Evolutionary conservation across 176 grass and related monocot genomes (phyloP), one percentile per base, ranked within the genome.

Genomic region (Typha latifolia): DNA sequence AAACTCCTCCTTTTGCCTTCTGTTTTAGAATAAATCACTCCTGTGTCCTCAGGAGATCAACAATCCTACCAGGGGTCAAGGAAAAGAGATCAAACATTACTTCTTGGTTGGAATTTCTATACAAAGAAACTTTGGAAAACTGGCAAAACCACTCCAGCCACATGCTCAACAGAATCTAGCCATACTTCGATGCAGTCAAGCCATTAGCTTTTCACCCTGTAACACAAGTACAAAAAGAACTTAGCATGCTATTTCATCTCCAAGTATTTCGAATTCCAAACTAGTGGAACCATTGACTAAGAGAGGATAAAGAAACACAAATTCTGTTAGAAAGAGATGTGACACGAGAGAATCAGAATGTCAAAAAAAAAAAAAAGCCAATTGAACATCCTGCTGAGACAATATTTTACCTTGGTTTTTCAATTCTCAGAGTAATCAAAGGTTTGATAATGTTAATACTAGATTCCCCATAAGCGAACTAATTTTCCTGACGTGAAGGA

Each of bases 141-240:
- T 4, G 31, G 50, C 51, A 57, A 19, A 53, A 3, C 50, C 26
- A 69, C 48, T 50, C 15, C 19, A 68, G 12, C 3, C 22, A 69
- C 1, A 29, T 31, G 53, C 5, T 59, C 3, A 59, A 59, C 0
- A 9, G n/a, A 29, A 6, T 52, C 49, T 48, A 48, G 63, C 61
- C n/a, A 64, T n/a, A 19, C 2, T 14, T 9, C 5, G 16, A 21
- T 21, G 27, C 12, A 12, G 19, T 1, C 56, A 63, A 49, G 3
- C 18, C 32, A 49, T 74, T 62, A 76, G 51, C 73, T 67, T 19
- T 76, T 61, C 64, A 76, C 73, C 51, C 73, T 76, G 14, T 14
- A 19, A 43, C 53, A 59, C 10, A 9, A 59, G 16, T 19, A 13
- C 4, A 76, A 23, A 0, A 14, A 16, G 12, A 24, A 66, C 13